Evolutionary conservation across 768 basidiomycete genomes (phyloP), one percentile per base, ranked within the genome.

Genomic region (Lactarius evosmus): DNA sequence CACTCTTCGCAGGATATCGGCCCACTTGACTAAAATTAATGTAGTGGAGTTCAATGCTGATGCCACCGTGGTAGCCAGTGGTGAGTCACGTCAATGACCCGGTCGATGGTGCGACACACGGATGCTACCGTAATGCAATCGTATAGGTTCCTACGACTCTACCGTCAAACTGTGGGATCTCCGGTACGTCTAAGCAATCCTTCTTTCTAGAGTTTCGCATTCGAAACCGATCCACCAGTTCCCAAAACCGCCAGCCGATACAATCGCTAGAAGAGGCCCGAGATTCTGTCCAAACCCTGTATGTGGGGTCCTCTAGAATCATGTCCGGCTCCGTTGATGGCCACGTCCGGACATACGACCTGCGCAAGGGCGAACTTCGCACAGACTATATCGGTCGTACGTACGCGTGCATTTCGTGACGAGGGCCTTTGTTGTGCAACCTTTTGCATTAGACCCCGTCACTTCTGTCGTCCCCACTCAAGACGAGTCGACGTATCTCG

Each of bases 141-240:
- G 27, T 58, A 22, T 53, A 95, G 95, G 93, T 60, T 95, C 94
- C 1, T 98, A 88, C 71, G 96, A 99, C 75, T 84, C 93, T 0
- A 93, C 93, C 12, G 86, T 98, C 38, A 82, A 89, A 68, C 74
- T 98, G 36, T 98, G 95, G 95, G 96, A 98, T 73, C 77, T 97
- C 67, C 83, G 90, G 93, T 93, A 66, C 56, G 80, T 40, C 56
- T 54, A 29, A 55, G 19, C 22, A 16, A 19, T 22, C 29, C 44
- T 53, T 9, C 27, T n/a, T 53, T 16, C 22, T 44, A 41, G 27
- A 33, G 27, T 46, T 54, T 41, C 56, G 22, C 32, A 32, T 58
- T 36, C 30, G 25, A 22, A 53, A 22, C 27, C 65, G 36, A 63
- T 40, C 36, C 41, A 46, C 33, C 52, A 92, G 92, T 56, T 80